Percentiles rank a stretch among this genome's conserved stretches.
These are phyloP conservation scores for Neopestalotiopsis sp. DNA, from an alignment of 2,329 filamentous ascomycete genomes.

Conservation along the genomic window DNA sequence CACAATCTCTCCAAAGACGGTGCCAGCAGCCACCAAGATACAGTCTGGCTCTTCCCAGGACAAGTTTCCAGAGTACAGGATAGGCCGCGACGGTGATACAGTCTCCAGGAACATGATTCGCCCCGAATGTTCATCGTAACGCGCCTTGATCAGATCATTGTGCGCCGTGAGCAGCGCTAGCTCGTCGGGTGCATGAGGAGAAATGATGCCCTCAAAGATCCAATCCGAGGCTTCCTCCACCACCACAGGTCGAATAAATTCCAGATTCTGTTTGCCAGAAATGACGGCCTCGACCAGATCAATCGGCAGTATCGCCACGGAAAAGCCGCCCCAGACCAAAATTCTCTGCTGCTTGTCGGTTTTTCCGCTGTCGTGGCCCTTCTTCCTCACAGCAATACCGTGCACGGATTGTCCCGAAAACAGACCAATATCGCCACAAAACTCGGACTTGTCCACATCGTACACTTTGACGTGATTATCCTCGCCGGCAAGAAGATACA, in stretches of 20 bases:
- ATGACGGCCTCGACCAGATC: constrained; percentile 41
- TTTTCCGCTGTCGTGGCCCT: constrained; percentile 27
- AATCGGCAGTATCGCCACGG: constrained; percentile 50
- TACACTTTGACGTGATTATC: constrained; percentile 64
- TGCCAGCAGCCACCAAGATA: constrained; percentile 83
- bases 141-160: constrained; percentile 71
- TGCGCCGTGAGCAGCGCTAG: constrained; percentile 81
- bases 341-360: constrained; percentile 34
- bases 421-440: constrained; percentile 51
- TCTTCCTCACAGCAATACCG: constrained; percentile 60
- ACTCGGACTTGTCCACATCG: constrained; percentile 39
- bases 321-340: constrained; percentile 74
- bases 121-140: constrained; percentile 23
- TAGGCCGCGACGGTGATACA: constrained; percentile 74
- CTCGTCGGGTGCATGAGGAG: constrained; percentile 43
- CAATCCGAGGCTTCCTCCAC: constrained; percentile 69
- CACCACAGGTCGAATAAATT: constrained; percentile 30
- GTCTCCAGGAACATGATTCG: constrained; percentile 51
- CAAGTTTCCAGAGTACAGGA: constrained; percentile 85
- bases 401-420: constrained; percentile 77
- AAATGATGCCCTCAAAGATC: constrained; percentile 72
- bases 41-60: constrained; percentile 61
- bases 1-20: constrained; percentile 92
- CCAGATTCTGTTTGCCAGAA: constrained; percentile 25
- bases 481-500: constrained; percentile 62